phyloP scores from a whole-genome alignment of 2,329 filamentous ascomycete species.

The Pyrenophora seminiperda region DNA sequence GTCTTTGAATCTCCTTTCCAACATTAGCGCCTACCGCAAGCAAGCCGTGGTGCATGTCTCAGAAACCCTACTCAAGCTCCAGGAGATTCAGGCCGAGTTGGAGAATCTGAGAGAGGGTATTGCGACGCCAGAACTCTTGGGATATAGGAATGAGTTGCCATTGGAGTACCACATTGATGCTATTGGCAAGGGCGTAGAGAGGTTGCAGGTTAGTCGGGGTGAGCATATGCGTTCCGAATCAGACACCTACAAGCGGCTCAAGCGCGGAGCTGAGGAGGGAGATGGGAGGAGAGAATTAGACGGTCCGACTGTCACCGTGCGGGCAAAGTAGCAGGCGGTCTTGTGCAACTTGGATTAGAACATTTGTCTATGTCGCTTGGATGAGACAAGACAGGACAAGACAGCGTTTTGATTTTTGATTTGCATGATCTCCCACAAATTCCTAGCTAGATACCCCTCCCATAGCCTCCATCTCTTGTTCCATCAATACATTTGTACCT shows the following conservation, averaged over 20 bases:
- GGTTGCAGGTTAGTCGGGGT: conserved; percentile 68
- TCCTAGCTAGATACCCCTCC: conserved; percentile 8
- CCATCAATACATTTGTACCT: conserved; percentile 49
- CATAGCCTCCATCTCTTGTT: not conserved
- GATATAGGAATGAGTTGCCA: conserved; percentile 61
- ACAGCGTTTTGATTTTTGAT: not conserved
- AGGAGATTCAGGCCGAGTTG: conserved; percentile 72
- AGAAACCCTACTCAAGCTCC: conserved; percentile 71
- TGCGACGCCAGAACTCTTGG: conserved; percentile 66
- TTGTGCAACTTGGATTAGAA: not conserved
- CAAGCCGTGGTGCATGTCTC: conserved; percentile 71
- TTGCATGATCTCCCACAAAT: not conserved
- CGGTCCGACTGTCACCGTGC: conserved; percentile 22
- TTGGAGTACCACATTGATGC: conserved; percentile 76
- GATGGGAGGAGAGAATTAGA: conserved; percentile 19
- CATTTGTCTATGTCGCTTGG: not conserved
- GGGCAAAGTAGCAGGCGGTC: conserved; percentile 8
- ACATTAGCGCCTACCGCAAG: conserved; percentile 69
- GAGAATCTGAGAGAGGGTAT: conserved; percentile 74
- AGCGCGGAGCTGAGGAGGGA: conserved; percentile 20
- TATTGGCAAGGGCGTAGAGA: conserved; percentile 73
- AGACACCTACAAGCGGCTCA: conserved; percentile 46
- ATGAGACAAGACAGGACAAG: not conserved
- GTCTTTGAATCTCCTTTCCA: conserved; percentile 67
- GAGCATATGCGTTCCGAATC: conserved; percentile 65